These are phyloP conservation scores for Dissophora ornata DNA, from an alignment of 192 early-diverging fungal species.

Conservation along the genomic window DNA sequence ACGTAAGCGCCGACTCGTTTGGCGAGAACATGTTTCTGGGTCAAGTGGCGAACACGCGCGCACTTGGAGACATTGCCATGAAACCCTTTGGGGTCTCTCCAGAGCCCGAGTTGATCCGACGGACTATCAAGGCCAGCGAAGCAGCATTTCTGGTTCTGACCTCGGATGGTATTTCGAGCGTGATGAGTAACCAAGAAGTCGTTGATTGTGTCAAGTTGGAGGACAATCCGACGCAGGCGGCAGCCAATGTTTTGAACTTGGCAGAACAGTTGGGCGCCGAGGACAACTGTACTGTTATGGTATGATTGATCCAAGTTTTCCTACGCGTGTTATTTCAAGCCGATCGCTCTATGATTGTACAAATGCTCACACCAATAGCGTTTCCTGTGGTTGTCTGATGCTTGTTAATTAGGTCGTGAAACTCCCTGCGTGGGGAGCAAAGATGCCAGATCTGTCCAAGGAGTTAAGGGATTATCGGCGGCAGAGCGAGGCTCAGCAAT, in stretches of 20 bases:
- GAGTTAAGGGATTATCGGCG: slow-evolving; percentile 69
- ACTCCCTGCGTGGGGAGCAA: slow-evolving; percentile 74
- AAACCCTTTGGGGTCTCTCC: slow-evolving; percentile 79
- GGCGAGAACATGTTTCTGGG: slow-evolving; percentile 79
- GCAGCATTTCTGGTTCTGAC: slow-evolving; percentile 76
- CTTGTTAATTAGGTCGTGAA: slow-evolving; percentile 74
- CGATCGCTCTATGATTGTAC: no score
- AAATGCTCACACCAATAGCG: no score
- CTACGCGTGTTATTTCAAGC: no score
- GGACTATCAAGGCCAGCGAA: slow-evolving; percentile 65
- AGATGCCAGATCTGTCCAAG: slow-evolving; percentile 74
- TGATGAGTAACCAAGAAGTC: slow-evolving; percentile 81
- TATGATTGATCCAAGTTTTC: slow-evolving; percentile 18
- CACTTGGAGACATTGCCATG: slow-evolving; percentile 76
- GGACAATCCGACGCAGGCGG: slow-evolving; percentile 64
- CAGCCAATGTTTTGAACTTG: slow-evolving; percentile 67
- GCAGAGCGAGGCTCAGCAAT: slow-evolving; percentile 63
- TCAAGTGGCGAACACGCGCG: slow-evolving; percentile 70
- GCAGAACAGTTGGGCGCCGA: slow-evolving; percentile 75
- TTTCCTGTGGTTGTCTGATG: no score
- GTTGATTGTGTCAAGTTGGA: slow-evolving; percentile 77
- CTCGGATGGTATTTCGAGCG: slow-evolving; percentile 76
- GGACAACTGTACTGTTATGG: slow-evolving; percentile 76
- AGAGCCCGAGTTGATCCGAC: slow-evolving; percentile 72
- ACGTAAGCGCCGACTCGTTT: slow-evolving; percentile 80